Base-by-base conservation (phyloP, 495 filamentous ascomycete species). In the Mycothermus thermophilus region DNA sequence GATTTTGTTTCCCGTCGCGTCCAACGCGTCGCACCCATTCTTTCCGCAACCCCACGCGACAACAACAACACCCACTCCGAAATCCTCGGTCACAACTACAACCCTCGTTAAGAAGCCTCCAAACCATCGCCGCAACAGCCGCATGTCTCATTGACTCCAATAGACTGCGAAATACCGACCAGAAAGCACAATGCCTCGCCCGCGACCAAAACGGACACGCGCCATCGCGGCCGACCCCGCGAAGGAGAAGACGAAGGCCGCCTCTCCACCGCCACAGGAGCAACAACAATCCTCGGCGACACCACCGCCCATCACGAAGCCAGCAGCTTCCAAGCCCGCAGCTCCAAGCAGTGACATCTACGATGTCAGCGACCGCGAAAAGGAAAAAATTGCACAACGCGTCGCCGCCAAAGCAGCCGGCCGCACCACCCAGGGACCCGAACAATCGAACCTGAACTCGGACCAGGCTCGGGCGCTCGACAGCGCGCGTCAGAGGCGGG, bases 331-430 rank as follows among this genome's bases (percentile, higher is more conserved):
- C 7, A 40, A 38, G 0, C 6, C 43, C 18, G 47, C 31, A 10
- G 11, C 18, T 5, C 23, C 37, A 1, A 34, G 41, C 20, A 60
- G 56, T 35, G 62, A 65, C 39, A 57, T 60, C 5, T 60, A 63
- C 50, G 59, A 60, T 40, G 52, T 62, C 18, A 64, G 60, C 50
- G 60, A 62, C 24, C 53, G 55, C 24, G 63, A 67, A 28, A 60
- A 62, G 34, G 57, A 60, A 30, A 51, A 43, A 17, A 48, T 27
- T 8, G 40, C 32, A 28, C 40, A 41, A 14, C 44, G 47, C 30
- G 19, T 25, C 8, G 25, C 37, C 10, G 37, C 24, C 18, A 18
- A 11, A 27, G 0, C 20, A 34, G 5, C 14, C 22, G n/a, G n/a
- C 30, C 27, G 37, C 12, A 29, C 23, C 3, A 39, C 37, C 0